phyloP scores from a whole-genome alignment of 345 rosid species.

The Eutrema japonicum region DNA sequence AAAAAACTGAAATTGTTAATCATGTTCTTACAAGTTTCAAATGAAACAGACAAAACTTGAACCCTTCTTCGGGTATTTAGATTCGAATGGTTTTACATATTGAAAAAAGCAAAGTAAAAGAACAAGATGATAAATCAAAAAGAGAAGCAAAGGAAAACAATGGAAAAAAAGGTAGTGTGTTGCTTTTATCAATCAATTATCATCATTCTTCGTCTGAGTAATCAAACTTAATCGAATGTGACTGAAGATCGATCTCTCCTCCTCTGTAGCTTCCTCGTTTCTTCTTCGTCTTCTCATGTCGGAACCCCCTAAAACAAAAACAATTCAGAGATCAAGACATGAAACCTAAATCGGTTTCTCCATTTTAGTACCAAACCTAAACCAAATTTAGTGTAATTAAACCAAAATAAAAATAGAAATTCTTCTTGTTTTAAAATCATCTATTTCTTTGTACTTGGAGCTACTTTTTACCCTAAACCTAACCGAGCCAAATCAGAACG shows the following conservation, averaged over 20 bases:
- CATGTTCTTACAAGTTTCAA: slow-evolving; percentile 23
- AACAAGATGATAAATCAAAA: slow-evolving; percentile 2
- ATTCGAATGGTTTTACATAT: slow-evolving; percentile 20
- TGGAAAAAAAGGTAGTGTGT: neutral
- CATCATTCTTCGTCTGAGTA: slow-evolving; percentile 76
- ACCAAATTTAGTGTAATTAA: neutral
- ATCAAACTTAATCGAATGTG: slow-evolving; percentile 85
- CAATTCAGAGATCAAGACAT: neutral
- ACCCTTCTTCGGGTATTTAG: slow-evolving; percentile 18
- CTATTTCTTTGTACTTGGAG: no score
- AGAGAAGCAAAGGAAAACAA: neutral
- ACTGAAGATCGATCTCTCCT: slow-evolving; percentile 79
- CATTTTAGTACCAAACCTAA: neutral
- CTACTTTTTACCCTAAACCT: no score
- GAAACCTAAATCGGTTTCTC: neutral
- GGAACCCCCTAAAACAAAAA: slow-evolving; percentile 63
- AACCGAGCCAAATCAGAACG: no score
- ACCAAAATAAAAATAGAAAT: neutral
- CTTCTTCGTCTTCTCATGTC: slow-evolving; percentile 98
- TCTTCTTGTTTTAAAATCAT: no score
- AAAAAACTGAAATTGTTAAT: neutral
- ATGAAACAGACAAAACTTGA: slow-evolving; percentile 37
- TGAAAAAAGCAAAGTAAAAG: slow-evolving; percentile 10
- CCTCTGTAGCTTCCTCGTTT: slow-evolving; percentile 96
- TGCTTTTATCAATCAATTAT: slow-evolving; percentile 16